Evolutionary conservation across 2,329 filamentous ascomycete species (phyloP), one percentile per base, ranked within the genome.

Genomic region (Fusarium scirpi): DNA sequence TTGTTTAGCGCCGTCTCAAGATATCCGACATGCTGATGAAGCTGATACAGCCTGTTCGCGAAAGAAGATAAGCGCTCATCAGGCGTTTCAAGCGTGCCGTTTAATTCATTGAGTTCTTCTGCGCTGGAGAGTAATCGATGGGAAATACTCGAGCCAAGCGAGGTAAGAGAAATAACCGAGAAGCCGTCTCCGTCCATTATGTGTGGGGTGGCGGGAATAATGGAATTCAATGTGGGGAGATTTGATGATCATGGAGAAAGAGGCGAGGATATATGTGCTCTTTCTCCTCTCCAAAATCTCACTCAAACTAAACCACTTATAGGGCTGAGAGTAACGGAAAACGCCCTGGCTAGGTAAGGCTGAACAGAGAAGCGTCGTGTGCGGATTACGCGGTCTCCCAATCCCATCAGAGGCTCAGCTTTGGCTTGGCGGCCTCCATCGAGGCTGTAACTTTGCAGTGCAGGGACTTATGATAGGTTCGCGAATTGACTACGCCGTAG

Each of bases 161-260:
- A 76, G 5, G 77, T 77, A 12, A 80, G 60, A n/a, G 78, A 77
- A 7, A 76, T 70, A 44, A 77, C 73, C 13, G 79, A 80, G 72
- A 80, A 81, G 52, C 78, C 74, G 62, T 78, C 75, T 48, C 76
- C 71, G 57, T 79, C 76, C 79, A 79, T 80, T 12, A 20, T 69
- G 45, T 51, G 44, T 55, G 43, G 34, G 49, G 27, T 48, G 56
- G 18, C 34, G 34, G 34, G 34, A 38, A 22, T 53, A 34, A 16
- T 38, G 48, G 48, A 29, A 34, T 18, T 34, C 32, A 34, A 58
- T 38, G 53, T 47, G 53, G 46, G 44, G 54, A 12, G 32, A 40
- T 41, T 41, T 27, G 34, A 48, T 34, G 25, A 47, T 54, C 46
- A 34, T 49, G 53, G 62, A 67, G 66, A 62, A 38, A 38, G 47